Evolutionary conservation across 805 yeast genomes (phyloP).

Genomic region (Kodamaea laetipori): DNA sequence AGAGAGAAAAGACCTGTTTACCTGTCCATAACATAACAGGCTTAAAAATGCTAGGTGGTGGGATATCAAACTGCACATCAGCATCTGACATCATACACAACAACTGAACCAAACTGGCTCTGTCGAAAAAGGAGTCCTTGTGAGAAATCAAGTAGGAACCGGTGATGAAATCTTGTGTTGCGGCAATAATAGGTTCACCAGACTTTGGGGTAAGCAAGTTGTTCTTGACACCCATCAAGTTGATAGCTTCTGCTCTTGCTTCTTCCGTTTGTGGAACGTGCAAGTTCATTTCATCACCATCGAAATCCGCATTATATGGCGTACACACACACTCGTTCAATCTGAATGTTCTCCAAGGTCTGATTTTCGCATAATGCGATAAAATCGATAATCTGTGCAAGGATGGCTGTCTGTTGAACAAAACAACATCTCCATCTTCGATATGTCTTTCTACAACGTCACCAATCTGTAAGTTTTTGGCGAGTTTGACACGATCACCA

Average conservation of each 20-base stretch:
- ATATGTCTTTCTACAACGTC: slow-evolving; percentile 95
- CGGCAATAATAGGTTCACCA: slow-evolving; percentile 99
- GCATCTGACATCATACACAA: slow-evolving; percentile 97
- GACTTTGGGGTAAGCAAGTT: slow-evolving; percentile 93
- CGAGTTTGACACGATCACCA: slow-evolving; percentile 80
- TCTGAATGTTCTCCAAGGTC: slow-evolving; percentile 98
- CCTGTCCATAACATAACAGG: slow-evolving; percentile 96
- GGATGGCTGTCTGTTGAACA: slow-evolving; percentile 97
- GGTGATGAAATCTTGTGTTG: slow-evolving; percentile 98
- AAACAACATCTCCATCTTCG: slow-evolving; percentile 94
- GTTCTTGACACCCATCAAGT: slow-evolving; percentile 96
- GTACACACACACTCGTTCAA: slow-evolving; percentile 98
- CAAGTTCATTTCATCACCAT: slow-evolving; percentile 98
- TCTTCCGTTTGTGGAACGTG: slow-evolving; percentile 99
- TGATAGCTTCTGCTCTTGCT: slow-evolving; percentile 98
- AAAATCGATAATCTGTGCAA: slow-evolving; percentile 91
- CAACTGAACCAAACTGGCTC: slow-evolving; percentile 79
- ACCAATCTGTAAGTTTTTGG: slow-evolving; percentile 76
- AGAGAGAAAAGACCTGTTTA: slow-evolving; percentile 86
- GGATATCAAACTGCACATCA: slow-evolving; percentile 80
- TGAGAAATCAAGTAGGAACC: slow-evolving; percentile 92
- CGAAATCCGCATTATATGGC: slow-evolving; percentile 98
- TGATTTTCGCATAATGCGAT: slow-evolving; percentile 91
- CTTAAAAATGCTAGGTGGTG: slow-evolving; percentile 92
- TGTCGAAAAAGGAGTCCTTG: slow-evolving; percentile 89